Evolutionary conservation across 345 rosid species (phyloP).

Genomic region (Salix purpurea): DNA sequence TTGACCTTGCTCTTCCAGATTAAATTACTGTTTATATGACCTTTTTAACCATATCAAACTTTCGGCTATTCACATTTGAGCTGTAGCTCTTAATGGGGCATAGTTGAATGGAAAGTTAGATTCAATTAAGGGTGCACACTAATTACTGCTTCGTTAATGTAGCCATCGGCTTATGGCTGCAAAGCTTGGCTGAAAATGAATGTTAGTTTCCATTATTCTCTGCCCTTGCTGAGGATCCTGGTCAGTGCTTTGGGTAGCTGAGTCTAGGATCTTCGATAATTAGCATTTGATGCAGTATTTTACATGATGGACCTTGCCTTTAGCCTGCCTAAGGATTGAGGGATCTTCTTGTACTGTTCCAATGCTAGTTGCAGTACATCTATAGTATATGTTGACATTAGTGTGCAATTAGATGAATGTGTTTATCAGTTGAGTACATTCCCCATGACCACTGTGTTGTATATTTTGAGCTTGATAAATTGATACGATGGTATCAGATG

Average conservation of each 20-base stretch:
- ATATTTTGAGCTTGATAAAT: not conserved
- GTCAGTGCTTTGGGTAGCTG: not conserved
- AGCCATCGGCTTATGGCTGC: not conserved
- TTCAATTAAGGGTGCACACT: not conserved
- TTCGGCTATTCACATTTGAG: not conserved
- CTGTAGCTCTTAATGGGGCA: not conserved
- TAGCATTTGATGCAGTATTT: not conserved
- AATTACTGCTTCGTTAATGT: not conserved
- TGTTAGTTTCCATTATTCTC: not conserved
- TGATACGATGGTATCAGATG: not conserved
- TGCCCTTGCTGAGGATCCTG: not conserved
- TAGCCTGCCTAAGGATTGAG: not conserved
- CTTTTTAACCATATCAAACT: not conserved
- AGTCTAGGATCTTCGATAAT: not conserved
- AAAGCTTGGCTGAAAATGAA: not conserved
- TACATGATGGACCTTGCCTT: not conserved
- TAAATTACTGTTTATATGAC: conserved; percentile 7
- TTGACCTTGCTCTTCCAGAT: not conserved
- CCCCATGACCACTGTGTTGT: not conserved
- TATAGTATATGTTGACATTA: not conserved
- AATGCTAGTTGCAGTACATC: not conserved
- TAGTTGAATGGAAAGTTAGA: not conserved
- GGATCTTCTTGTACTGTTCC: not conserved
- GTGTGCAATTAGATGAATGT: not conserved
- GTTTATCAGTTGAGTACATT: not conserved